Evolutionary conservation across 768 basidiomycete species (phyloP).

Genomic region (Termitomyces sp.): DNA sequence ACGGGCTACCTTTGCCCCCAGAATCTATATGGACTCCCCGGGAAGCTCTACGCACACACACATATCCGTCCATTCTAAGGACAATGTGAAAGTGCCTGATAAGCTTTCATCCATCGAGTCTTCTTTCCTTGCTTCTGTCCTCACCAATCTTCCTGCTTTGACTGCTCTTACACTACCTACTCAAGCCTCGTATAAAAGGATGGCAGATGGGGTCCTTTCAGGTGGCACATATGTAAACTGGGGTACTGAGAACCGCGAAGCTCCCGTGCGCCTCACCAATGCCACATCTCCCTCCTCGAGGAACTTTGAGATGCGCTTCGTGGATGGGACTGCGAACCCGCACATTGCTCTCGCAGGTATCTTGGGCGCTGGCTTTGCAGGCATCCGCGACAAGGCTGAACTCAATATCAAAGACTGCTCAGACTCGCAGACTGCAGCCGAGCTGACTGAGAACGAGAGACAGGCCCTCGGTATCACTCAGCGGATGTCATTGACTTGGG

Average conservation of each 20-base stretch:
- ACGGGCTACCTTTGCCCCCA: slow-evolving; percentile 63
- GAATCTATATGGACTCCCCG: slow-evolving; percentile 28
- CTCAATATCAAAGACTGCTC: slow-evolving; percentile 37
- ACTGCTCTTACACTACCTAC: slow-evolving; percentile 58
- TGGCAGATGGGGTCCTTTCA: slow-evolving; percentile 64
- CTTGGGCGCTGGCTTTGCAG: slow-evolving; percentile 50
- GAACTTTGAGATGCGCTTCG: slow-evolving; percentile 59
- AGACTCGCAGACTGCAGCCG: slow-evolving; percentile 29
- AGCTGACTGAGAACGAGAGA: slow-evolving; percentile 44
- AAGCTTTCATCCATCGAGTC: slow-evolving; percentile 44
- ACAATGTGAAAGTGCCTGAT: slow-evolving; percentile 15
- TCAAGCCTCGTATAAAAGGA: slow-evolving; percentile 59
- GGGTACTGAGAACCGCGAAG: slow-evolving; percentile 70
- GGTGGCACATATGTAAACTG: slow-evolving; percentile 70
- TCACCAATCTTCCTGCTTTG: slow-evolving; percentile 54
- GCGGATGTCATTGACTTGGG: slow-evolving; percentile 47
- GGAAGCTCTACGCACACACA: slow-evolving; percentile 63
- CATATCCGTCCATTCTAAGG: slow-evolving; percentile 53
- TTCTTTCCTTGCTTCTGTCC: slow-evolving; percentile 59
- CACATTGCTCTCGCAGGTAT: slow-evolving; percentile 58
- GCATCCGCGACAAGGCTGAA: slow-evolving; percentile 35
- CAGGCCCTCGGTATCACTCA: slow-evolving; percentile 40
- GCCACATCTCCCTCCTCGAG: slow-evolving; percentile 41
- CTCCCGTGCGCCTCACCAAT: slow-evolving; percentile 57
- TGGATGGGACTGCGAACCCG: slow-evolving; percentile 65